Conservation (phyloP, 164 flowering plant species). For the Magnolia sinica region DNA sequence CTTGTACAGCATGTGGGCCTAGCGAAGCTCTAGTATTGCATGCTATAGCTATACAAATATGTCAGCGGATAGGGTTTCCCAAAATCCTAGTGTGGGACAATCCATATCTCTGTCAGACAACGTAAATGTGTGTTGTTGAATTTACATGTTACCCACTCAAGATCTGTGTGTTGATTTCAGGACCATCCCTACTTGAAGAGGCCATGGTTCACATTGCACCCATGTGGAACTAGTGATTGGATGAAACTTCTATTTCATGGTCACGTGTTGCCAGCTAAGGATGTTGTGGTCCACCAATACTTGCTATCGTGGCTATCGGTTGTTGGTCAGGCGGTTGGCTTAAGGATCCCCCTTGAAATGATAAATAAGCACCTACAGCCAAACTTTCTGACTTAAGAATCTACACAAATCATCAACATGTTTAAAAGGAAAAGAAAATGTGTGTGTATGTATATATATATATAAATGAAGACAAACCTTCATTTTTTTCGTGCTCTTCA, state of each 20-base stretch:
- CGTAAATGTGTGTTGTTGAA: not conserved
- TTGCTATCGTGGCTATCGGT: conserved; percentile 79
- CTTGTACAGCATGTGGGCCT: not conserved
- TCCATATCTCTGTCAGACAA: not conserved
- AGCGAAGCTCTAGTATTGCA: not conserved
- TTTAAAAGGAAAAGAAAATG: too few species aligned
- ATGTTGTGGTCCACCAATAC: conserved; percentile 35
- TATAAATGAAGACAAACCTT: too few species aligned
- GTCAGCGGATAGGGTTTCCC: not conserved
- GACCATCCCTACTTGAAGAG: conserved; percentile 83
- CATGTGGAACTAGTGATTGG: conserved; percentile 91
- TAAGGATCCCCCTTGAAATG: conserved; percentile 53
- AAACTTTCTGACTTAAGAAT: not conserved
- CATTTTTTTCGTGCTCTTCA: too few species aligned
- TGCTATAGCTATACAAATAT: not conserved
- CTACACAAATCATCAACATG: too few species aligned
- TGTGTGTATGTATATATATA: too few species aligned
- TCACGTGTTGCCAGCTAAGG: conserved; percentile 13
- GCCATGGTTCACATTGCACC: conserved; percentile 86
- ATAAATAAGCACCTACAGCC: not conserved
- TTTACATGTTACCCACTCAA: not conserved
- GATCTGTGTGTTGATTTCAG: conserved; percentile 28
- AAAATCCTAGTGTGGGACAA: not conserved
- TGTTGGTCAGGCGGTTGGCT: conserved; percentile 74
- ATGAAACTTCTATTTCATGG: conserved; percentile 62